Percentiles rank a stretch among this genome's conserved stretches.
Evolutionary conservation across 805 yeast species (phyloP).

Genomic region (Yarrowia sp.): DNA sequence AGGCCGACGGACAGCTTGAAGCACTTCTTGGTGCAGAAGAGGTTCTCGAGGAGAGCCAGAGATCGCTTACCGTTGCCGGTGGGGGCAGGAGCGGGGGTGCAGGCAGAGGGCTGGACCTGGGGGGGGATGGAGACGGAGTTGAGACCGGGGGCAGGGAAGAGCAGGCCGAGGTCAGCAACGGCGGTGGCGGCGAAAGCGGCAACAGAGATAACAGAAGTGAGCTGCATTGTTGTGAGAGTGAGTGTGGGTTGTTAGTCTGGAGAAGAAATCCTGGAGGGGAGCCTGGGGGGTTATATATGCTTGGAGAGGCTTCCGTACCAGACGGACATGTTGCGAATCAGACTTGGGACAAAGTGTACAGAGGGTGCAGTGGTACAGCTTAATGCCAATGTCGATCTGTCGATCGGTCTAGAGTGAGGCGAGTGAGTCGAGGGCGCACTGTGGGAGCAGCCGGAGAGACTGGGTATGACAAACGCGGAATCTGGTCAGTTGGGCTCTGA

Average conservation of each 20-base stretch:
- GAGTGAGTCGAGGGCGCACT: slow-evolving; percentile 2
- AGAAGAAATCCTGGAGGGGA: background rate
- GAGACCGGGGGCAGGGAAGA: slow-evolving; percentile 30
- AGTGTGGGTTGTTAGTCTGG: slow-evolving; percentile 24
- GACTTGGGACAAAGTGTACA: slow-evolving; percentile 5
- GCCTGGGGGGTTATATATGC: slow-evolving; percentile 5
- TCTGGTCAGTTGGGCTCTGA: no score
- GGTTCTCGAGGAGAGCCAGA: slow-evolving; percentile 23
- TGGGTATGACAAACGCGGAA: no score
- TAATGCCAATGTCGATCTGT: slow-evolving; percentile 18
- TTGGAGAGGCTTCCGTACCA: background rate
- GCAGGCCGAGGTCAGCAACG: slow-evolving; percentile 35
- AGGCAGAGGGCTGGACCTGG: slow-evolving; percentile 36
- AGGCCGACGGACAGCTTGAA: slow-evolving; percentile 37
- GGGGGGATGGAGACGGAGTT: slow-evolving; percentile 33
- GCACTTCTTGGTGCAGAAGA: slow-evolving; percentile 38
- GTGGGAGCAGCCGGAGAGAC: background rate
- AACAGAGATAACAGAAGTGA: slow-evolving; percentile 26
- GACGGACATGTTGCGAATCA: background rate
- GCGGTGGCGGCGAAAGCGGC: slow-evolving; percentile 34
- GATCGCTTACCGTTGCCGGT: slow-evolving; percentile 21
- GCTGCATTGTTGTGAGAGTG: slow-evolving; percentile 31
- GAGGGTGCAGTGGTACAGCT: slow-evolving; percentile 1
- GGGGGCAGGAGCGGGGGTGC: slow-evolving; percentile 30
- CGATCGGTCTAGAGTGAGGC: slow-evolving; percentile 20